phyloP scores from a whole-genome alignment of 495 filamentous ascomycete species.

The Aspergillus baeticus region DNA sequence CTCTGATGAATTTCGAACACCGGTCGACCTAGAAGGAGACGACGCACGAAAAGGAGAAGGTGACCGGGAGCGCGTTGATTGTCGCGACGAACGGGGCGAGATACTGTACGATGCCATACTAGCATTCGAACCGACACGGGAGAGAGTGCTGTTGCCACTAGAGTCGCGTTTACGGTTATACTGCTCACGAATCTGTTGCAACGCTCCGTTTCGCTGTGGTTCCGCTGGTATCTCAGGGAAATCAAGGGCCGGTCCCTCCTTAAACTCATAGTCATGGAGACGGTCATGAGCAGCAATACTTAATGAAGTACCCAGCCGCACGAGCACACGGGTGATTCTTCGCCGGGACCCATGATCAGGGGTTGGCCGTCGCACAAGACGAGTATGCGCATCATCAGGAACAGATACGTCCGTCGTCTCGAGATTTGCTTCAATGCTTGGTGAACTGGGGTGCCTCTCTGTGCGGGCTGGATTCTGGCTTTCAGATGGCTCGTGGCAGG shows the following conservation, averaged over 20 bases:
- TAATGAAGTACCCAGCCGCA: neutral
- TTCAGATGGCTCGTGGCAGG: neutral
- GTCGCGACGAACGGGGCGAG: neutral
- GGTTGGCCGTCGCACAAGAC: neutral
- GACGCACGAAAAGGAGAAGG: neutral
- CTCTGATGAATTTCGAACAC: neutral
- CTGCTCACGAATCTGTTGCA: neutral
- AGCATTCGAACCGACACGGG: neutral
- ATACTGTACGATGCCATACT: neutral
- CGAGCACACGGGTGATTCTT: neutral
- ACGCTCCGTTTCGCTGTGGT: neutral
- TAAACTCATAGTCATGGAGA: neutral
- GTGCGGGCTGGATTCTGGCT: neutral
- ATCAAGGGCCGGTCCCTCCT: neutral
- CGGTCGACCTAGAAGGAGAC: neutral
- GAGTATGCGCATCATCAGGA: neutral
- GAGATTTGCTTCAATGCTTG: neutral
- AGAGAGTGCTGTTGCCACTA: neutral
- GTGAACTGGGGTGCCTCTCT: neutral
- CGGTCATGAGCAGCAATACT: neutral
- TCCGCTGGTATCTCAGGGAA: constrained; percentile 2
- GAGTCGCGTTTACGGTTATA: neutral
- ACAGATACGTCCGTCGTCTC: neutral
- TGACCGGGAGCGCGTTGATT: neutral
- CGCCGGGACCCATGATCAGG: neutral